Evolutionary conservation across 2,329 filamentous ascomycete species (phyloP).

Genomic region (Colletotrichum tabaci): DNA sequence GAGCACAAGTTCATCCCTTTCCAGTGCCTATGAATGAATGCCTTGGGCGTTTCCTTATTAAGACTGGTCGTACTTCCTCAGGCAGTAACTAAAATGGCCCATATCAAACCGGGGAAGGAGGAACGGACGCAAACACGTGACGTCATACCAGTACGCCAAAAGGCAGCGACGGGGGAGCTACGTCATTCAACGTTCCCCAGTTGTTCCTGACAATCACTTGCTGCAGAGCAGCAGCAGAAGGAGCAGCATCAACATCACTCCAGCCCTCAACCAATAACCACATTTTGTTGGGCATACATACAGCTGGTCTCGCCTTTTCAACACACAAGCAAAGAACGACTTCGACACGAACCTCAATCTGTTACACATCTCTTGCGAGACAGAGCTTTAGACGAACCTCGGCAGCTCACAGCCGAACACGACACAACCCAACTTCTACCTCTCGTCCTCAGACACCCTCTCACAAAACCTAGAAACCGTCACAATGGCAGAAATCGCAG

Average conservation of each 20-base stretch:
- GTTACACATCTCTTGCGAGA: too few relatives aligned
- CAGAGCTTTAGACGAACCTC: not conserved
- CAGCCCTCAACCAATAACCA: conserved; percentile 8
- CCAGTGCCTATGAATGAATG: too few relatives aligned
- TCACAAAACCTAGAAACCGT: not conserved
- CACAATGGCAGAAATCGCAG: conserved; percentile 56
- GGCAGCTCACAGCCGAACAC: not conserved
- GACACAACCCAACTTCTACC: too few relatives aligned
- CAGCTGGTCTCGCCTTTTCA: not conserved
- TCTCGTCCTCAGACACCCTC: not conserved
- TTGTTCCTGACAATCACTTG: conserved; percentile 21
- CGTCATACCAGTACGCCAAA: conserved; percentile 26
- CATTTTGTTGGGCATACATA: conserved; percentile 19
- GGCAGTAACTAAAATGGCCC: not conserved
- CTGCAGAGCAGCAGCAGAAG: too few relatives aligned
- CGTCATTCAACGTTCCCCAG: conserved; percentile 38
- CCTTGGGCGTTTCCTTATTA: too few relatives aligned
- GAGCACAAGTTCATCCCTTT: not conserved
- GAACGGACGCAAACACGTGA: conserved; percentile 25
- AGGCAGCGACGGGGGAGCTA: conserved; percentile 19
- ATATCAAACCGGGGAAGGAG: not conserved
- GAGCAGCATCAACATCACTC: conserved; percentile 4
- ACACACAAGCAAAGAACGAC: not conserved
- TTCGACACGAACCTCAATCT: not conserved
- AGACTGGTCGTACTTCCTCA: too few relatives aligned